Conservation (phyloP, 371 early-diverging fungal species). For the Zychaea mexicana region DNA sequence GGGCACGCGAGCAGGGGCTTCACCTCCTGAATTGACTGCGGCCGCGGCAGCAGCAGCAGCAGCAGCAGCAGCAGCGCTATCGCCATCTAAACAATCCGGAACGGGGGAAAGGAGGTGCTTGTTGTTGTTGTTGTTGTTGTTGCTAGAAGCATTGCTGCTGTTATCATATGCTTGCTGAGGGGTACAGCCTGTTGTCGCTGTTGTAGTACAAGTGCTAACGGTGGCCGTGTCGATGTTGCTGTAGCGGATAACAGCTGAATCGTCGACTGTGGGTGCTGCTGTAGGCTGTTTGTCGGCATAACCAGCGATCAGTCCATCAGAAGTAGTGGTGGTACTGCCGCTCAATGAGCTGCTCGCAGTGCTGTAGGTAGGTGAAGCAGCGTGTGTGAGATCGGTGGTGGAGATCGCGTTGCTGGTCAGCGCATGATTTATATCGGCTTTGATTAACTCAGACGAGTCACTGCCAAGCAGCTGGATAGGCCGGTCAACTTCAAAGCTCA, state of each 20-base stretch:
- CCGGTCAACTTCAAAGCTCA: conserved; percentile 13
- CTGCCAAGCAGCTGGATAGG: conserved; percentile 7
- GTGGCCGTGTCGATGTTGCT: neutral
- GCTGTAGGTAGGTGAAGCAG: conserved; percentile 8
- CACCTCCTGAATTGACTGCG: conserved; percentile 8
- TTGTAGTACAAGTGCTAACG: neutral
- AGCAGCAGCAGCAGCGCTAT: conserved; percentile 3
- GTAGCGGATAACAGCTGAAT: neutral
- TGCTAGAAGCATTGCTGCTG: neutral
- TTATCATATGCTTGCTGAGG: neutral
- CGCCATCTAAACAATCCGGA: conserved; percentile 6
- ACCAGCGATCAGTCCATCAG: too few relatives aligned
- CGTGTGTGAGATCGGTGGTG: neutral
- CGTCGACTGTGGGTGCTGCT: neutral
- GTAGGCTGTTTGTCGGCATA: neutral
- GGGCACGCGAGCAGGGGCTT: conserved; percentile 13
- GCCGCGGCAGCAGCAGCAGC: neutral
- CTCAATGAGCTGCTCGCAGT: neutral
- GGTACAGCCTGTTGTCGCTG: neutral
- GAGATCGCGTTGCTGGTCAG: neutral
- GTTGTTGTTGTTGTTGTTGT: neutral
- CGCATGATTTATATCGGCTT: conserved; percentile 4
- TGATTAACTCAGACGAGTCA: conserved; percentile 4
- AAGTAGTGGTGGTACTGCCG: neutral
- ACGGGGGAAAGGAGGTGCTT: conserved; percentile 12